A percentile compares a stretch with the other conserved stretches of the same genome.
These are phyloP conservation scores for Fraxinus pennsylvanica DNA, from an alignment of 257 asterid species.

Conservation along the genomic window DNA sequence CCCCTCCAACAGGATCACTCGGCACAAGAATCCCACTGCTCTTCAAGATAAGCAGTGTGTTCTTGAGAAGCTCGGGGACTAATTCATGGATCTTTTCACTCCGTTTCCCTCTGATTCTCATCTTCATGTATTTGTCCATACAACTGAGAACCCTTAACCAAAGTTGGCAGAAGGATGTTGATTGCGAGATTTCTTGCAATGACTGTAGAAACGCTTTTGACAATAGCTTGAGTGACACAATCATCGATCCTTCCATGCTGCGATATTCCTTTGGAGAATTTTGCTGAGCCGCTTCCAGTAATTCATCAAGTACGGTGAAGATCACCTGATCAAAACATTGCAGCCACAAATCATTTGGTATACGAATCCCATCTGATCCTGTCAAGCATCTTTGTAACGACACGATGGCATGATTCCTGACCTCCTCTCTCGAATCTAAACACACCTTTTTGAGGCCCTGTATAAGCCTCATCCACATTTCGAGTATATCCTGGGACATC, in stretches of 20 bases:
- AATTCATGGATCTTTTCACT: constrained; percentile 82
- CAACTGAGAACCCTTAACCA: constrained; percentile 67
- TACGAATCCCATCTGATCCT: constrained; percentile 59
- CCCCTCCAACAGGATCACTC: constrained; percentile 53
- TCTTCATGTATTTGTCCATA: constrained; percentile 60
- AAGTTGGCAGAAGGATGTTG: constrained; percentile 57
- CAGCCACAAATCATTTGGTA: constrained; percentile 64
- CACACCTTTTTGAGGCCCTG: constrained; percentile 84
- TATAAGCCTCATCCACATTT: constrained; percentile 93
- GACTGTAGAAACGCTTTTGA: constrained; percentile 66
- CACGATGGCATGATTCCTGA: constrained; percentile 72
- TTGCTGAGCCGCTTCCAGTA: constrained; percentile 58
- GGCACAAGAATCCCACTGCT: constrained; percentile 65
- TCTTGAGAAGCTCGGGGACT: constrained; percentile 89
- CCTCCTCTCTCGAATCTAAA: constrained; percentile 79
- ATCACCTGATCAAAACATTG: constrained; percentile 74
- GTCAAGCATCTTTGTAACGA: constrained; percentile 71
- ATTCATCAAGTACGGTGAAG: constrained; percentile 73
- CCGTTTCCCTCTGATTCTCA: constrained; percentile 68
- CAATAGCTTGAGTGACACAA: constrained; percentile 67
- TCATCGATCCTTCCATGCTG: constrained; percentile 70
- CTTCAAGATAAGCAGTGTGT: constrained; percentile 78
- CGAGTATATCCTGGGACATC: constrained; percentile 78
- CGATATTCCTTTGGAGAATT: constrained; percentile 72
- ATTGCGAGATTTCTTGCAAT: constrained; percentile 52